phyloP scores from a whole-genome alignment of 345 rosid genomes.

The Durio zibethinus region DNA sequence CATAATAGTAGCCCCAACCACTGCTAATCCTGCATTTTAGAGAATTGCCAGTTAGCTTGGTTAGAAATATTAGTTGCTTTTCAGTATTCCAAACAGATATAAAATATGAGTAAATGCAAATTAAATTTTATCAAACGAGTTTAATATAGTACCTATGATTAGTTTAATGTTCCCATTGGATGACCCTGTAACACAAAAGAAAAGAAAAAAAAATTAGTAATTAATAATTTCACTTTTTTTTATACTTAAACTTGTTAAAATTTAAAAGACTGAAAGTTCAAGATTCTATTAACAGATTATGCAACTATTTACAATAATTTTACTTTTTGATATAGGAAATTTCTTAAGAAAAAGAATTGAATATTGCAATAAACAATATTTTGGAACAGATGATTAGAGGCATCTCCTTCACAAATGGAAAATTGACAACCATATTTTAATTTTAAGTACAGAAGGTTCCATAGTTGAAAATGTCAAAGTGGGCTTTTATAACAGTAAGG shows the following conservation, averaged over 20 bases:
- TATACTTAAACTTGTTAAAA: no score
- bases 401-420: no score
- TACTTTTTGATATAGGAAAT: no score
- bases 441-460: no score
- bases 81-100: not conserved
- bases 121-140: not conserved
- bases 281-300: no score
- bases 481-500: not conserved
- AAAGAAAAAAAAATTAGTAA: not conserved
- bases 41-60: not conserved
- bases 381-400: no score
- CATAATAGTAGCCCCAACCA: not conserved
- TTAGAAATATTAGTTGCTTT: not conserved
- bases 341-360: no score
- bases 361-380: no score
- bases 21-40: not conserved
- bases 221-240: not conserved
- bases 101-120: not conserved
- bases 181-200: not conserved
- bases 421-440: no score
- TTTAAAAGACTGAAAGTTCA: no score
- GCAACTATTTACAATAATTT: no score
- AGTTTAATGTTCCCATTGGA: not conserved
- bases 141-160: not conserved
- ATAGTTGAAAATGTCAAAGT: not conserved